Conservation (phyloP, 2,329 filamentous ascomycete species). For the Verticillium klebahnii region DNA sequence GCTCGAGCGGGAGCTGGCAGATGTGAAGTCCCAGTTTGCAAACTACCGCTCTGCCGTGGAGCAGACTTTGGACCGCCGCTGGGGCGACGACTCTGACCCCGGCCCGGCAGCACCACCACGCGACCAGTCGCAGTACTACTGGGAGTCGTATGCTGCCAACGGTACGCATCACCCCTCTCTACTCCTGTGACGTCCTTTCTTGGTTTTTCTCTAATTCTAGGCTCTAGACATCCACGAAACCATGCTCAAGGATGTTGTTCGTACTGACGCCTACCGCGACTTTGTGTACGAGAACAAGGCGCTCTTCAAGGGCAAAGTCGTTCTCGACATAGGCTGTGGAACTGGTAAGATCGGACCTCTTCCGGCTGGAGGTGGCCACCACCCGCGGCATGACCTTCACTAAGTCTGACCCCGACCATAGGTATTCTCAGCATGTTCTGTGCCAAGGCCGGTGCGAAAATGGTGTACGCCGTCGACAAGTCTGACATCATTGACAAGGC, state of each 20-base stretch:
- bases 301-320: constrained; percentile 78
- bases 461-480: constrained; percentile 88
- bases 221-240: constrained; percentile 82
- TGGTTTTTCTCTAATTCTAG: constrained; percentile 1
- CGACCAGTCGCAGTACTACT: constrained; percentile 43
- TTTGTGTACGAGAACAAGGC: constrained; percentile 92
- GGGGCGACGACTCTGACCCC: constrained; percentile 49
- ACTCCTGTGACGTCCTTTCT: not conserved
- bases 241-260: constrained; percentile 87
- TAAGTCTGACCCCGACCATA: constrained; percentile 11
- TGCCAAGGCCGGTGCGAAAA: constrained; percentile 79
- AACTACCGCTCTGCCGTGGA: constrained; percentile 63
- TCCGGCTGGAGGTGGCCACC: not conserved
- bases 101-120: constrained; percentile 17
- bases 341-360: constrained; percentile 40
- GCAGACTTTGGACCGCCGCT: constrained; percentile 61
- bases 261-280: constrained; percentile 89
- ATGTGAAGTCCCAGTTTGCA: constrained; percentile 56
- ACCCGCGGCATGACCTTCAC: not conserved
- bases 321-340: constrained; percentile 87
- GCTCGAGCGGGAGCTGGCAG: constrained; percentile 58
- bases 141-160: constrained; percentile 57
- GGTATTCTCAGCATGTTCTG: constrained; percentile 94
- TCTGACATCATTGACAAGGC: constrained; percentile 87
- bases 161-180: constrained; percentile 35